phyloP scores from a whole-genome alignment of 305 asterid genomes.

The Fraxinus xanthoxyloides region DNA sequence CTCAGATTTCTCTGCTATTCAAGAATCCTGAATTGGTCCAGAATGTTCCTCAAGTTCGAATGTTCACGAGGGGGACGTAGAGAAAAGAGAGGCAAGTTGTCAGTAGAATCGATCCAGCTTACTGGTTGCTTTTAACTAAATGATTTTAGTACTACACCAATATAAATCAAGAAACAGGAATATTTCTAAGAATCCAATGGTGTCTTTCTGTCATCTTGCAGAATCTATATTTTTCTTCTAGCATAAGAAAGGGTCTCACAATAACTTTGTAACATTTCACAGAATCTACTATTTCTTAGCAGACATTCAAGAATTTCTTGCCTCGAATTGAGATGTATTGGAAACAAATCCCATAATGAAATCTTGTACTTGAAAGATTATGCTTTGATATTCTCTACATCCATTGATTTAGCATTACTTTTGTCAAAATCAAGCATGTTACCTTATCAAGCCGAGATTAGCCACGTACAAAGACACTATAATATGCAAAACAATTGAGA shows the following conservation, averaged over 20 bases:
- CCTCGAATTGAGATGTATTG: not conserved
- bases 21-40: not conserved
- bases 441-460: too few species aligned
- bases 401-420: too few species aligned
- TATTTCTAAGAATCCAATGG: not conserved
- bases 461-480: too few species aligned
- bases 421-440: too few species aligned
- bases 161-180: not conserved
- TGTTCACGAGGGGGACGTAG: not conserved
- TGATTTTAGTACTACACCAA: not conserved
- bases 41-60: not conserved
- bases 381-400: too few species aligned
- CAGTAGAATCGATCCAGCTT: not conserved
- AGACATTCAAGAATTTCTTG: not conserved
- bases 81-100: not conserved
- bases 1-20: not conserved
- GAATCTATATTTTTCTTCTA: not conserved
- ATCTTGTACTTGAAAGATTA: too few species aligned
- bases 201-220: not conserved
- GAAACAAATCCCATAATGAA: too few species aligned
- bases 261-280: not conserved
- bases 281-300: not conserved
- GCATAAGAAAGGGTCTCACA: not conserved
- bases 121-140: not conserved
- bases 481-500: too few species aligned